phyloP scores from a whole-genome alignment of 2,329 filamentous ascomycete genomes.

The Phyllosticta citriasiana region DNA sequence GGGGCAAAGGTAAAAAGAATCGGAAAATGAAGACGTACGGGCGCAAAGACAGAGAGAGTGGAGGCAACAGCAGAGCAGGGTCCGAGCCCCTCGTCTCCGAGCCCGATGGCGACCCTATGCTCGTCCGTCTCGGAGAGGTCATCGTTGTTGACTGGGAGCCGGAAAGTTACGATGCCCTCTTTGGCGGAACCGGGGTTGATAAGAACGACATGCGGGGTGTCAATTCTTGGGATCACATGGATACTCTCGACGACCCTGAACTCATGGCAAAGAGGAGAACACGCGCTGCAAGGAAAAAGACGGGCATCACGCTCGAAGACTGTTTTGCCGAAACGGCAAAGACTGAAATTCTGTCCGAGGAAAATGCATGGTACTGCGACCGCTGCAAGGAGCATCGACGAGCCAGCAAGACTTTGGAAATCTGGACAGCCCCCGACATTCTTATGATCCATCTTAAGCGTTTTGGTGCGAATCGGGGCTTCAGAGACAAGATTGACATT shows the following conservation, averaged over 20 bases:
- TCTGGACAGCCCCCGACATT: constrained; percentile 95
- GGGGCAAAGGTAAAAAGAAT: constrained; percentile 22
- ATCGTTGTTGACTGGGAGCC: constrained; percentile 80
- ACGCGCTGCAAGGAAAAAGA: constrained; percentile 56
- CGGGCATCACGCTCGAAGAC: constrained; percentile 76
- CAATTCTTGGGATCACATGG: constrained; percentile 48
- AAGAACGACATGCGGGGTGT: constrained; percentile 47
- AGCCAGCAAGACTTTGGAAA: constrained; percentile 90
- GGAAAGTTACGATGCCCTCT: constrained; percentile 61
- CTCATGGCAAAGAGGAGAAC: constrained; percentile 53
- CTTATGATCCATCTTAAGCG: constrained; percentile 91
- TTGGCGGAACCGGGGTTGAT: constrained; percentile 37
- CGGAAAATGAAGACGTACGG: constrained; percentile 19
- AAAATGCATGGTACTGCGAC: constrained; percentile 96
- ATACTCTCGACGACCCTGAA: constrained; percentile 46
- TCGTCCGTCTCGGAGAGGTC: constrained; percentile 73
- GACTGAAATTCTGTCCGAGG: constrained; percentile 84
- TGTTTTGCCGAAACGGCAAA: constrained; percentile 93
- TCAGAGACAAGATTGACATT: constrained; percentile 85
- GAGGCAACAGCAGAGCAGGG: not conserved
- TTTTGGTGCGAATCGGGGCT: constrained; percentile 74
- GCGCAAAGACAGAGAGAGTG: constrained; percentile 17
- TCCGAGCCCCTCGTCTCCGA: constrained; percentile 21
- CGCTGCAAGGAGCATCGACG: constrained; percentile 88
- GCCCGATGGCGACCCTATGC: constrained; percentile 43